phyloP scores from a whole-genome alignment of 805 yeast genomes.

The Saccharomycopsis sp. region DNA sequence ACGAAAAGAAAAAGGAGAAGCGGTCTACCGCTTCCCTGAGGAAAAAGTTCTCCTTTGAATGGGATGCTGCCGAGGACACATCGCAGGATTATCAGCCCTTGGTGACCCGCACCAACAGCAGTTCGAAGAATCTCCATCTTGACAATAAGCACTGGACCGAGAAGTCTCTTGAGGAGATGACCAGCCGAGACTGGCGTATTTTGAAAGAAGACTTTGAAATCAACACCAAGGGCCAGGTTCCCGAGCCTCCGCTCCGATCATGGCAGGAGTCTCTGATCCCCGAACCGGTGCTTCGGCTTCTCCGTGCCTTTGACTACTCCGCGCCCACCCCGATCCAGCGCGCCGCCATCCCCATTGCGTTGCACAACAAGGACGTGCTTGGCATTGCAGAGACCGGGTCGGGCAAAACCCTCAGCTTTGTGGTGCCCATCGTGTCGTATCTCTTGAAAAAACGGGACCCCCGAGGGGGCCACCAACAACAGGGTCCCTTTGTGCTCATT shows the following conservation, averaged over 20 bases:
- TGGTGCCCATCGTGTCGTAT: slow-evolving; percentile 61
- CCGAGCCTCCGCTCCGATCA: slow-evolving; percentile 50
- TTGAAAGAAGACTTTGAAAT: slow-evolving; percentile 72
- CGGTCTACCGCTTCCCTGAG: no score
- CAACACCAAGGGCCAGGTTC: slow-evolving; percentile 36
- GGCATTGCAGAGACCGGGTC: slow-evolving; percentile 97
- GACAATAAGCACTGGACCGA: slow-evolving; percentile 49
- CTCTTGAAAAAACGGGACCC: slow-evolving; percentile 41
- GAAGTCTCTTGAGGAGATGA: slow-evolving; percentile 59
- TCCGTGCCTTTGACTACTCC: slow-evolving; percentile 34
- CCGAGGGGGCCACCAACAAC: no score
- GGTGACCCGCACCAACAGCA: slow-evolving; percentile 13
- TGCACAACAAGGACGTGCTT: slow-evolving; percentile 53
- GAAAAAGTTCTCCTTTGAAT: slow-evolving; percentile 63
- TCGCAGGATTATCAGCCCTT: slow-evolving; percentile 34
- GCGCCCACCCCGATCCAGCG: slow-evolving; percentile 90
- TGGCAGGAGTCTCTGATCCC: slow-evolving; percentile 66
- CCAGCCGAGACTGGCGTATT: slow-evolving; percentile 81
- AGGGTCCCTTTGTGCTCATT: slow-evolving; percentile 69
- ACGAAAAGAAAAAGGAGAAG: slow-evolving; percentile 25
- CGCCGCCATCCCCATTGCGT: slow-evolving; percentile 70
- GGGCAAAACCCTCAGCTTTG: slow-evolving; percentile 83
- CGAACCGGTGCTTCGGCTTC: slow-evolving; percentile 29
- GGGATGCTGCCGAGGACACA: slow-evolving; percentile 68
- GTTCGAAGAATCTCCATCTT: neutral